Base-by-base conservation (phyloP, 1,284 basidiomycete genomes). In the Agroathelia rolfsii region DNA sequence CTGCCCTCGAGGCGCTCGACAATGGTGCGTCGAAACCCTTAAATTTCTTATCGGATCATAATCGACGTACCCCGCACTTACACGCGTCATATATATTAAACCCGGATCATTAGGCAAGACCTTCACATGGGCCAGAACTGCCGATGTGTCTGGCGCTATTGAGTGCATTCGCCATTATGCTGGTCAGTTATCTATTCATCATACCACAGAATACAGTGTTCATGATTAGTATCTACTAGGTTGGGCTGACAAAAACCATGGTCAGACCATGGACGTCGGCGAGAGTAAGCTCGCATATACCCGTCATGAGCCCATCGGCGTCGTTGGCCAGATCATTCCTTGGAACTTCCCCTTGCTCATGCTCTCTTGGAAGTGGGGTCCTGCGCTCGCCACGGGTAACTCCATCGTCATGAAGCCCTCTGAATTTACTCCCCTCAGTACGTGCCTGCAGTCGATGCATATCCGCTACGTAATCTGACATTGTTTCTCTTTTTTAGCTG, bases 281-380 rank as follows among this genome's bases (percentile, higher is more conserved):
- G 71, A 83, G 47, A 58, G 49, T 34, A 88, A 85, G 56, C 62
- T 90, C 37, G 69, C 66, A 3, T 92, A 87, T 61, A 86, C 86
- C 11, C 70, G 79, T 18, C 88, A 95, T 55, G 93, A 97, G 59
- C 92, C 94, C 11, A 81, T 95, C 46, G 94, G 93, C 45, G 90
- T 96, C 38, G 72, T 78, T 15, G 72, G 83, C 29, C 84, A 88
- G 61, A 90, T 92, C 54, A 87, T 89, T 45, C 82, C 81, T 13
- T 86, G 83, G 70, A 78, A 71, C 61, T 71, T 70, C 61, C 64
- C 59, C 21, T 28, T 29, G 21, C 17, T 39, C 28, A 3, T 12
- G 29, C 14, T 32, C 43, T 38, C 46, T 50, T 24, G 66, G 67
- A 72, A 72, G 54, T 42, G 72, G 39, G 69, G 57, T n/a, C 70